Evolutionary conservation across 2,329 filamentous ascomycete species (phyloP), one percentile per base, ranked within the genome.

Genomic region (Hypoxylon sp.): DNA sequence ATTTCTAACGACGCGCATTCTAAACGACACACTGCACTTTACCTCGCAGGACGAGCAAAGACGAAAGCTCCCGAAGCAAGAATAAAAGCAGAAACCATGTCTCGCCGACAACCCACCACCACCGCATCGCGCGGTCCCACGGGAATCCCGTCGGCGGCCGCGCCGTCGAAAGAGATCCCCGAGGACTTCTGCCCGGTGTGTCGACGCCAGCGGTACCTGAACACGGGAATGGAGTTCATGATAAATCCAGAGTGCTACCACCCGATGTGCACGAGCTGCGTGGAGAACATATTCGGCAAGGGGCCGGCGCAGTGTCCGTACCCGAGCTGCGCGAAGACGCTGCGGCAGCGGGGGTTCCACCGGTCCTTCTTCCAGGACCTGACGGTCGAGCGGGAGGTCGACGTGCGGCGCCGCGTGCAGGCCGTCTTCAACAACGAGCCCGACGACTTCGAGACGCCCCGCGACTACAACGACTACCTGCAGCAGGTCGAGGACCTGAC

Each of bases 181-280:
- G 77, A 79, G 61, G 91, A 97, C 73, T 89, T 92, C 68, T 99
- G 94, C 75, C 94, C 93, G 50, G 90, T 97, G 63, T 99, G 94
- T 88, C 97, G 97, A 75, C 95, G 91, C 52, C 90, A 90, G 53
- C 90, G 91, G 60, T 97, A 97, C 78, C 88, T 97, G 66, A 97
- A 97, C 78, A 87, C 86, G 55, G 88, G 91, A 75, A 92, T 99
- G 83, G 83, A 88, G 60, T 97, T 99, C 75, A 88, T 94, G 63
- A 92, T 99, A 76, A 97, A 97, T 71, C 91, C 93, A 6, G 91
- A 96, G 78, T 99, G 94, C 82, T 99, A 99, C 78, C 94, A 99
- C 79, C 91, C 91, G 63, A 97, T 99, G 90, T 99, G 94, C 78
- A 88, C 91, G 71, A 92, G 90, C 49, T 99, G 94, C 76, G 92